Conservation (phyloP, 1,284 basidiomycete species). For the Tilletiopsis washingtonensis region DNA sequence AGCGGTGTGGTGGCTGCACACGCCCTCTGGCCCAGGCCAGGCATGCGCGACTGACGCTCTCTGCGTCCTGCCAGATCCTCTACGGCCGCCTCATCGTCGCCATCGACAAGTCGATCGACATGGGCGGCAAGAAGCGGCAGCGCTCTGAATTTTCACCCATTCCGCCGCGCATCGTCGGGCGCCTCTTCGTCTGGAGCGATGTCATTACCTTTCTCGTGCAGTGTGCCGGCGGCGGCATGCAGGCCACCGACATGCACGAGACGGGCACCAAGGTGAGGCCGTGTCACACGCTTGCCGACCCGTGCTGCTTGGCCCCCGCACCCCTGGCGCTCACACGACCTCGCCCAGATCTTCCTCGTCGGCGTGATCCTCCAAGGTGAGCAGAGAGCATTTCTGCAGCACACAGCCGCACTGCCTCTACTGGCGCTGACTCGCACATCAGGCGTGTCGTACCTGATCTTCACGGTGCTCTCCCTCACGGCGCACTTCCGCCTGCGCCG, state of each 20-base stretch:
- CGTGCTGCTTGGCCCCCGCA: no score
- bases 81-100: slow-evolving; percentile 26
- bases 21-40: no score
- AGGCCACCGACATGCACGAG: slow-evolving; percentile 7
- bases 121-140: background rate
- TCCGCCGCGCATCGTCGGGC: slow-evolving; percentile 12
- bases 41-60: no score
- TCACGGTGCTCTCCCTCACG: slow-evolving; percentile 10
- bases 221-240: slow-evolving; percentile 19
- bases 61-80: no score
- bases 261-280: slow-evolving; percentile 1
- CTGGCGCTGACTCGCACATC: no score
- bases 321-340: no score
- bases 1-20: no score
- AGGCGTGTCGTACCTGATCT: slow-evolving; percentile 25
- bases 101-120: slow-evolving; percentile 3
- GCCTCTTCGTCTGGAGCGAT: slow-evolving; percentile 30
- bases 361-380: slow-evolving; percentile 27
- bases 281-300: no score
- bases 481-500: slow-evolving; percentile 3
- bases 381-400: no score
- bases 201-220: slow-evolving; percentile 21
- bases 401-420: no score
- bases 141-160: slow-evolving; percentile 7
- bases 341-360: slow-evolving; percentile 20